These are phyloP conservation scores for Plasmopara halstedii DNA, from an alignment of 352 stramenopile species.

Conservation along the genomic window DNA sequence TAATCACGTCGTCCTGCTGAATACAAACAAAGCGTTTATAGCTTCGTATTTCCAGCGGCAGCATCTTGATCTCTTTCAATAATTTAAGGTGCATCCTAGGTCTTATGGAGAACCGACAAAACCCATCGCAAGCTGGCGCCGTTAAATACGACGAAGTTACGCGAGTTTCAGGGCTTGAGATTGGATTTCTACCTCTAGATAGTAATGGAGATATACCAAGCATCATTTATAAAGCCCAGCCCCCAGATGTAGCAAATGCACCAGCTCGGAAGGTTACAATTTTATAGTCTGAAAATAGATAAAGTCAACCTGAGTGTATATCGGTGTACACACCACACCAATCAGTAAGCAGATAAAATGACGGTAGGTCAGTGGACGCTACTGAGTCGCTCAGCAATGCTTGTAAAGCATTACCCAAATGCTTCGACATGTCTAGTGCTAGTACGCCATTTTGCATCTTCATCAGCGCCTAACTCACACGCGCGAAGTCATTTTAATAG, in stretches of 20 bases:
- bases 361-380: constrained; percentile 43
- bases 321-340: constrained; percentile 10
- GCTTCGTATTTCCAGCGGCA: background rate
- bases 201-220: too few species aligned
- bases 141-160: too few species aligned
- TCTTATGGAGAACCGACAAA: too few species aligned
- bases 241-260: too few species aligned
- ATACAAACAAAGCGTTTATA: background rate
- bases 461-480: constrained; percentile 37
- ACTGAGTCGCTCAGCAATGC: constrained; percentile 20
- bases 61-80: constrained; percentile 1
- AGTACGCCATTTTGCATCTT: constrained; percentile 24
- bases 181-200: too few species aligned
- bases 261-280: too few species aligned
- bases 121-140: too few species aligned
- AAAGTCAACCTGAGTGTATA: too few species aligned
- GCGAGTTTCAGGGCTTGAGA: too few species aligned
- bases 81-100: constrained; percentile 1
- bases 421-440: constrained; percentile 1
- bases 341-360: constrained; percentile 17
- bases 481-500: constrained; percentile 48
- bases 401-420: constrained; percentile 5
- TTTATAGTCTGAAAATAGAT: too few species aligned
- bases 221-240: too few species aligned
- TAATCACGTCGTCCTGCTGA: constrained; percentile 1